Conservation (phyloP, 2,329 filamentous ascomycete genomes). For the Penicillium aurantiogriseum region DNA sequence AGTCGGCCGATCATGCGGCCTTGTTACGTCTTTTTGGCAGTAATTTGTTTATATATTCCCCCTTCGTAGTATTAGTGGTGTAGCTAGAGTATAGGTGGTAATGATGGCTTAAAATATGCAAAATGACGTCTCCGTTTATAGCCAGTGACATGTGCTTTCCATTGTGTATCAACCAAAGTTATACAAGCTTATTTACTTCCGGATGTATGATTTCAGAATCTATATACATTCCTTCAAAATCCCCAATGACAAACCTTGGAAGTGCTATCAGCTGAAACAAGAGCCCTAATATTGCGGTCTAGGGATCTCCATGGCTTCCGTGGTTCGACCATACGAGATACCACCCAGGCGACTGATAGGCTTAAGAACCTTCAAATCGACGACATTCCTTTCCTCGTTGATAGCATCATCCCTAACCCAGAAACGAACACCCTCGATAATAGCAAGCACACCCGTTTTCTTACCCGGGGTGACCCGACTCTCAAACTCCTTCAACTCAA, state of each 20-base stretch:
- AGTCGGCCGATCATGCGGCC: no score
- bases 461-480: slow-evolving; percentile 67
- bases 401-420: slow-evolving; percentile 89
- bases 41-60: no score
- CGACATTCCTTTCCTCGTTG: slow-evolving; percentile 69
- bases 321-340: slow-evolving; percentile 74
- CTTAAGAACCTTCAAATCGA: slow-evolving; percentile 73
- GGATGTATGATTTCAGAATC: not conserved
- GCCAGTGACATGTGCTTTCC: no score
- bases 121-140: no score
- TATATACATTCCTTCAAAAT: not conserved
- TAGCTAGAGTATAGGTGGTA: no score
- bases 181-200: not conserved
- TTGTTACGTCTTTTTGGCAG: no score
- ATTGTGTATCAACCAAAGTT: not conserved
- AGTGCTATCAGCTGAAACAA: not conserved
- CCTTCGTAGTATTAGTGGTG: no score
- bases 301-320: slow-evolving; percentile 69
- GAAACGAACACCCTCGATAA: slow-evolving; percentile 81
- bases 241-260: not conserved
- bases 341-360: slow-evolving; percentile 79
- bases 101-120: no score
- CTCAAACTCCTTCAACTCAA: slow-evolving; percentile 74
- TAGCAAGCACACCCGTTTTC: slow-evolving; percentile 70
- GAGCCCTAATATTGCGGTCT: slow-evolving; percentile 27